Evolutionary conservation across 371 early-diverging fungal genomes (phyloP), one percentile per base, ranked within the genome.

Genomic region (Sporodiniella umbellata): DNA sequence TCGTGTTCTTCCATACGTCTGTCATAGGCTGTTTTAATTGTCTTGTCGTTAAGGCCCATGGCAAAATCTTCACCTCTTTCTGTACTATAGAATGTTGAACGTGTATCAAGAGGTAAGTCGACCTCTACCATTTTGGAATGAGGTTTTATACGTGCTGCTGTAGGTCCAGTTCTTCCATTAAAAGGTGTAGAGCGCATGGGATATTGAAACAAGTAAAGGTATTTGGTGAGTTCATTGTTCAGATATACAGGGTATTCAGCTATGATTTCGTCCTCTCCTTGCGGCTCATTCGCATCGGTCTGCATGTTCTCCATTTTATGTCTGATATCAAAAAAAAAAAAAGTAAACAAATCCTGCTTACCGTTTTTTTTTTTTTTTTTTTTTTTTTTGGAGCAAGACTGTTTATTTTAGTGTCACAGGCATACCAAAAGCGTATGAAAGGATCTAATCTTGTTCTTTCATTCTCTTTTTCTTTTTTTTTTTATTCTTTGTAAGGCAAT

Each of bases 161-260:
- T 72, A 25, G 78, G 84, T 45, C 76, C 75, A 8, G 55, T 71
- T 12, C 46, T 70, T 24, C 56, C 58, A 8, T 39, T 57, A 49
- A 81, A 84, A 17, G 80, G 75, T 10, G 69, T 56, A 3, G 69
- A 70, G 17, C 88, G 85, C 51, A 90, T 80, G 14, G 95, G 96
- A 56, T 88, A 92, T 66, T 94, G 95, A 48, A 93, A 79, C 37
- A 94, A 68, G 46, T 89, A 85, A 12, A 95, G 73, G 59, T 82
- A 68, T 49, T 85, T 75, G 15, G 82, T 74, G 1, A 93, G 72
- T 30, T 81, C 69, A 23, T 78, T 80, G 0, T 87, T 78, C 40
- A 93, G 63, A 58, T 76, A 93, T 2, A 95, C 86, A 26, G 89
- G 89, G 26, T 90, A 78, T 64, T 90, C 90, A 5, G 81, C 79